Evolutionary conservation across 2,329 filamentous ascomycete species (phyloP).

Genomic region (Pseudocercospora macadamiae): DNA sequence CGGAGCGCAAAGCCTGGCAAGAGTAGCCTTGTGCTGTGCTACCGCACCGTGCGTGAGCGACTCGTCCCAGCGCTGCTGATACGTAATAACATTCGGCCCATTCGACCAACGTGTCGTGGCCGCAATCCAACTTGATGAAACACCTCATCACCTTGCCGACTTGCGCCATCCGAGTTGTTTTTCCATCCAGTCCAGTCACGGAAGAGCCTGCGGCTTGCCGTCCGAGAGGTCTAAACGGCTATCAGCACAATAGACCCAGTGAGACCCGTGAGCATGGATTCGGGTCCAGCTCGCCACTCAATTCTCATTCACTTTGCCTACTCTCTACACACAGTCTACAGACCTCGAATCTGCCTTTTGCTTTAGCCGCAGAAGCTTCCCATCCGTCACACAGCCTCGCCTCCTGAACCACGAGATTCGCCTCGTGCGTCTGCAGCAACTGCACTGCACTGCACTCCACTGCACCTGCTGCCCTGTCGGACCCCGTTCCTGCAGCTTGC

Average conservation of each 20-base stretch:
- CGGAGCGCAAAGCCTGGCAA: neutral
- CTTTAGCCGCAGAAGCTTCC: neutral
- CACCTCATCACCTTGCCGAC: neutral
- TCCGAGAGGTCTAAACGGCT: no score
- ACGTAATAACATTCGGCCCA: neutral
- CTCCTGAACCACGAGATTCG: neutral
- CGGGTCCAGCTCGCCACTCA: constrained; percentile 8
- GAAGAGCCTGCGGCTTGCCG: neutral
- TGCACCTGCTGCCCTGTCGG: constrained; percentile 1
- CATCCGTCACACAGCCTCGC: neutral
- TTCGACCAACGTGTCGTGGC: neutral
- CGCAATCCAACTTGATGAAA: neutral
- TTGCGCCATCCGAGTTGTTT: neutral
- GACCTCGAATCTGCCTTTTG: neutral
- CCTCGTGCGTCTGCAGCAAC: constrained; percentile 4
- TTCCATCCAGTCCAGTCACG: neutral
- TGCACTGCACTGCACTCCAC: neutral
- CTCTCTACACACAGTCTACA: constrained; percentile 1
- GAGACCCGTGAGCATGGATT: constrained; percentile 10
- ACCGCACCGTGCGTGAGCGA: no score
- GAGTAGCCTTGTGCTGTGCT: neutral
- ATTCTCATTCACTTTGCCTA: neutral
- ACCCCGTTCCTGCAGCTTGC: constrained; percentile 1
- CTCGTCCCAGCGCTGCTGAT: no score
- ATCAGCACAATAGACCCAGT: no score